A percentile compares a stretch with the other conserved stretches of the same genome.
Conservation (phyloP, 345 rosid genomes). For the Acer negundo region DNA sequence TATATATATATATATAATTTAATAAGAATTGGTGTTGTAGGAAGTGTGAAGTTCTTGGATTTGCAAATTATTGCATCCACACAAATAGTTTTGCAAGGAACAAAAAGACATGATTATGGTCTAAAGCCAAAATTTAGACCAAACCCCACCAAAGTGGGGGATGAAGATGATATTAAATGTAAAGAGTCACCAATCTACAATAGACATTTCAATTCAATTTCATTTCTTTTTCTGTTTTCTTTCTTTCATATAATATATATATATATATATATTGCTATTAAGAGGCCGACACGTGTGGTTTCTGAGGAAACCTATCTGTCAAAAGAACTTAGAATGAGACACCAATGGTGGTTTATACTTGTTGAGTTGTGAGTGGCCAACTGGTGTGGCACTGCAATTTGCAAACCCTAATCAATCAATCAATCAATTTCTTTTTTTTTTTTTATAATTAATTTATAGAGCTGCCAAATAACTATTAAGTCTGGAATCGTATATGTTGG, state of each 20-base stretch:
- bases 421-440: no score
- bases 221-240: no score
- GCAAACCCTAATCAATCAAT: no score
- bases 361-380: no score
- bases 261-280: conserved; percentile 26
- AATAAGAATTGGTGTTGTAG: no score
- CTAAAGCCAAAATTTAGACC: conserved; percentile 7
- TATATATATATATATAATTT: no score
- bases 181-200: neutral
- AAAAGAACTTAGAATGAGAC: neutral
- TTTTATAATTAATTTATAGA: no score
- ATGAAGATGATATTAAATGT: neutral
- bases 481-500: neutral
- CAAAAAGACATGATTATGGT: conserved; percentile 10
- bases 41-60: no score
- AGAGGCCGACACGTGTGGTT: conserved; percentile 35
- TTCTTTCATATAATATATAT: neutral
- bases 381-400: no score
- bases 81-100: neutral
- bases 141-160: neutral
- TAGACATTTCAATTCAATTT: neutral
- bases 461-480: neutral
- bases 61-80: no score
- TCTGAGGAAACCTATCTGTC: conserved; percentile 20
- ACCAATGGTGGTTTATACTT: neutral